Evolutionary conservation across 306 rosid species (phyloP), one percentile per base, ranked within the genome.

Genomic region (Sicyos baderoa): DNA sequence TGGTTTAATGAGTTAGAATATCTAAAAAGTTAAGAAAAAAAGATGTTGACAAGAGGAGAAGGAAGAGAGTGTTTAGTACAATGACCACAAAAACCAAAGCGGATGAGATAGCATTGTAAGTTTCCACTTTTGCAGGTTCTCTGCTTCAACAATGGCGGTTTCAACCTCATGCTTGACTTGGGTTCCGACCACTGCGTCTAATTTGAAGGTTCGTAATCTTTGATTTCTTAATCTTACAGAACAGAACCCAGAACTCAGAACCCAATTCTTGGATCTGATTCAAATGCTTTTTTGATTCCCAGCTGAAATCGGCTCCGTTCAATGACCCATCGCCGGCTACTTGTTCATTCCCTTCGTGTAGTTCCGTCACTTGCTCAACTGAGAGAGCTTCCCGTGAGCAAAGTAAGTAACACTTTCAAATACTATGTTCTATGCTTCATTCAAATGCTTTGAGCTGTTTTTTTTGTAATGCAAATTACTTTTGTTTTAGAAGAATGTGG

Each of bases 161-260:
- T 87, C 95, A 74, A 86, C 95, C 1, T 79, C 86, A 71, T 84
- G 92, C 67, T 18, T 80, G 18, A 81, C 51, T 68, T 88, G 85
- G 87, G 74, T 76, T 66, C 88, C 95, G 9, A 76, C 88, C 53
- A 65, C 77, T 37, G 69, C 79, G 17, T 76, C 82, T 56, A 85
- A 76, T 22, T 66, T 18, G 56, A 89, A 89, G 95, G 97, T 92
- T 57, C 2, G 50, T 21, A 6, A 15, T 6, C n/a, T n/a, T n/a
- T 14, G 7, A 25, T 58, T 59, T 18, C 0, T 51, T 35, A 6
- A 57, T 56, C 56, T 59, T 72, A 3, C 32, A 59, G 50, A 40
- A 40, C 44, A 37, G 44, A 37, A 37, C 40, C n/a, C n/a, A n/a
- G n/a, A 35, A 6, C 1, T 1, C 49, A 58, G 49, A 9, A 42